A percentile compares a stretch with the other conserved stretches of the same genome.
Evolutionary conservation across 768 basidiomycete genomes (phyloP).

Genomic region (Rhizopogon roseolus): DNA sequence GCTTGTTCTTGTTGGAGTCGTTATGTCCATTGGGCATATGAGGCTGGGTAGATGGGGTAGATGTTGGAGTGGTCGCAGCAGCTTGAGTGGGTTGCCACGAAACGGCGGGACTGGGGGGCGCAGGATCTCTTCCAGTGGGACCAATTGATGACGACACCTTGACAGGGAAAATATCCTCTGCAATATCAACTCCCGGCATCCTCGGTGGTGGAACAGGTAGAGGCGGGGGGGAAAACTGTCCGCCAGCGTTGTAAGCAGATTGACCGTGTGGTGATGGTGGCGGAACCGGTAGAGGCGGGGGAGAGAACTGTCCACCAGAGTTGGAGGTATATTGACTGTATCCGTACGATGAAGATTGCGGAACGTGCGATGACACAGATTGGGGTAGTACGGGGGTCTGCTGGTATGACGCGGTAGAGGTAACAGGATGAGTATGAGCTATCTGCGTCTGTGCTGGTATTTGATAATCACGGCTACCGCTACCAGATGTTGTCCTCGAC

Average conservation of each 20-base stretch:
- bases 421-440: constrained; percentile 3
- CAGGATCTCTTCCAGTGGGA: not conserved
- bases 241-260: not conserved
- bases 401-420: constrained; percentile 11
- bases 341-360: not conserved
- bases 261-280: constrained; percentile 12
- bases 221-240: constrained; percentile 22
- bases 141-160: not conserved
- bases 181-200: constrained; percentile 1
- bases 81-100: not conserved
- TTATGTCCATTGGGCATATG: not conserved
- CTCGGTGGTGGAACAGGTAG: constrained; percentile 25
- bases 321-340: not conserved
- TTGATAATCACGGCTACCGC: constrained; percentile 16
- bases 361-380: not conserved
- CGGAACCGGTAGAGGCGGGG: constrained; percentile 24
- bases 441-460: constrained; percentile 8
- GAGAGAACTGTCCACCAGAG: constrained; percentile 15
- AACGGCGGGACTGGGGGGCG: not conserved
- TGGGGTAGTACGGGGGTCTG: not conserved
- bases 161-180: not conserved
- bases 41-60: not conserved
- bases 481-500: constrained; percentile 19
- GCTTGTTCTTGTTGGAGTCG: not conserved
- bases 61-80: not conserved